Evolutionary conservation across 257 asterid genomes (phyloP), one percentile per base, ranked within the genome.

Genomic region (Solanum pinnatisectum): DNA sequence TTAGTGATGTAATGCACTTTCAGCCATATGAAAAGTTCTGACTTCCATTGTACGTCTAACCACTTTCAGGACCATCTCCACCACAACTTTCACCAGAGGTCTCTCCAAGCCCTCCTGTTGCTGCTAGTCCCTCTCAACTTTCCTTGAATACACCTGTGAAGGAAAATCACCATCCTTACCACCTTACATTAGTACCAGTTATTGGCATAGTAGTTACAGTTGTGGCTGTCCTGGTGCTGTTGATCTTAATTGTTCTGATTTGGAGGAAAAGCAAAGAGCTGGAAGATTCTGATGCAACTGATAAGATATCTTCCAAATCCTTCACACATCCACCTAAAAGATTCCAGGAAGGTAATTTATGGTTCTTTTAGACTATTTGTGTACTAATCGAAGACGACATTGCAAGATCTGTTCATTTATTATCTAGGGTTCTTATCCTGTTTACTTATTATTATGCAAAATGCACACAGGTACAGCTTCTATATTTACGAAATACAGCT

Each of bases 401-500:
- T 6, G 65, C 71, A 40, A 84, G 10, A 65, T 84, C 90, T 88
- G 79, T 65, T 88, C 67, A 27, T 72, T 23, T 82, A 73, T 70
- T 68, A 25, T 33, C 39, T 84, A 46, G 70, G 44, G 42, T 60
- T 59, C 65, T 88, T 65, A 81, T 59, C 91, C 82, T 56, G 88
- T 87, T 46, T 81, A 3, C 56, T 82, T 87, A 35, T 87, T 86
- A 77, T 63, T 87, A 63, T 18, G 59, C 84, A 87, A 89, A 91
- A 60, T 89, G 79, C 92, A 63, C 92, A 92, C 94, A 96, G 98
- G 95, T 40, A 92, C 98, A 22, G 88, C 98, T 56, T 88, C 91
- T 73, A 92, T 90, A 93, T 96, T 97, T 83, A 95, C 94, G 93
- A 96, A 96, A 89, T 96, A 95, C 94, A 94, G 97, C 93, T 97